Conservation (phyloP, 2,329 filamentous ascomycete genomes). For the Alternaria brassicae region DNA sequence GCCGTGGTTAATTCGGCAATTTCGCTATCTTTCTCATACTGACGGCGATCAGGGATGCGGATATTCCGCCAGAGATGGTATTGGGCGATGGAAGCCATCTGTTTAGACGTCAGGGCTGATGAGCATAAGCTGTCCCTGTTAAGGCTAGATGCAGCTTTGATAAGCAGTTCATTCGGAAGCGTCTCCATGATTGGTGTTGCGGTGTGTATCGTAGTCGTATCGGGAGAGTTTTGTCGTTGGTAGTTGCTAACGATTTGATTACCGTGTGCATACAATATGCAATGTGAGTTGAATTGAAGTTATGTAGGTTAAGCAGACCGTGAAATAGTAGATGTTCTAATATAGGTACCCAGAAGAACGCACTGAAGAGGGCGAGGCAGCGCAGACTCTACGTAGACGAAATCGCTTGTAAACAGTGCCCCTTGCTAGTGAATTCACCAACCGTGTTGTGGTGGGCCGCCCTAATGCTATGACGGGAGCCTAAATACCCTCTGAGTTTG, state of each 20-base stretch:
- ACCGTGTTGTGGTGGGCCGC: too few species aligned
- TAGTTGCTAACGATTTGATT: neutral
- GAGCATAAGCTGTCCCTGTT: neutral
- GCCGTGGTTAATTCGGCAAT: too few species aligned
- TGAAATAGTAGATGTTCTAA: neutral
- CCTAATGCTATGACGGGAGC: too few species aligned
- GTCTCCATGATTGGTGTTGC: neutral
- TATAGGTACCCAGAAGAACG: too few species aligned
- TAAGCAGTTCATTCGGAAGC: neutral
- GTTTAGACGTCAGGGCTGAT: neutral
- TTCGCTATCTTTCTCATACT: too few species aligned
- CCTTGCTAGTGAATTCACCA: neutral
- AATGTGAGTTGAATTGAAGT: neutral
- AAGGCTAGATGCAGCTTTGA: neutral
- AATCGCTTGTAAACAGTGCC: neutral
- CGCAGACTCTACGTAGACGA: too few species aligned
- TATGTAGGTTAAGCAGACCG: neutral
- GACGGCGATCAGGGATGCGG: neutral
- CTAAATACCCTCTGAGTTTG: neutral
- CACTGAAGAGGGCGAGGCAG: too few species aligned
- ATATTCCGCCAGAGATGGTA: neutral
- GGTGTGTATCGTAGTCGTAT: neutral
- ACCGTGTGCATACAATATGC: too few species aligned
- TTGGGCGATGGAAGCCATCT: neutral
- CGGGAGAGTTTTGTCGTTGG: neutral